These are phyloP conservation scores for Fimicolochytrium jonesii DNA, from an alignment of 192 early-diverging fungal species.

Conservation along the genomic window DNA sequence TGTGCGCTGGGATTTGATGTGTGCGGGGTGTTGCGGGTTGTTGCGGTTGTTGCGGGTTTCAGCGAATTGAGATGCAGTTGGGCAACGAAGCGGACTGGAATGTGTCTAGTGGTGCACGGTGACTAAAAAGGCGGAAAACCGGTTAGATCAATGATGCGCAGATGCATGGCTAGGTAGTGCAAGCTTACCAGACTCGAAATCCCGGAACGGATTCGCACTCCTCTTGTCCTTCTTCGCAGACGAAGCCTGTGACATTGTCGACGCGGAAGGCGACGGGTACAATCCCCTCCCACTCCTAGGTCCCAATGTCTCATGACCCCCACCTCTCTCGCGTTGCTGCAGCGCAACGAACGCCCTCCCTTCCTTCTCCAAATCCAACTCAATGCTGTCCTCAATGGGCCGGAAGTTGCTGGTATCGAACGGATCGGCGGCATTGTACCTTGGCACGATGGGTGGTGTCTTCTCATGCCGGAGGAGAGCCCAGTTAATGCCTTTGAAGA, in stretches of 20 bases:
- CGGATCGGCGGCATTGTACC: conserved; percentile 5
- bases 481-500: conserved; percentile 91
- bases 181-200: conserved; percentile 27
- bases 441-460: conserved; percentile 79
- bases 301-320: neutral
- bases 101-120: no score
- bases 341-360: neutral
- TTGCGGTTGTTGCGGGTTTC: no score
- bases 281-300: neutral
- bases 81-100: no score
- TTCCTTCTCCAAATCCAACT: conserved; percentile 66
- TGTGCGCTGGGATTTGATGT: no score
- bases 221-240: no score
- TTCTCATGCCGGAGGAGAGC: conserved; percentile 79
- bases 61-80: no score
- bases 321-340: neutral
- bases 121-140: no score
- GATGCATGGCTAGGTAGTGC: no score
- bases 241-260: neutral
- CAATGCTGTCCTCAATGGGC: conserved; percentile 57
- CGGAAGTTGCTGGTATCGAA: conserved; percentile 68
- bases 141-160: no score
- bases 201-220: conserved; percentile 17
- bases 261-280: no score
- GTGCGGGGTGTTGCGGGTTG: no score